Evolutionary conservation across 441 rosid species (phyloP), one percentile per base, ranked within the genome.

Genomic region (Cnidoscolus chayamansa): DNA sequence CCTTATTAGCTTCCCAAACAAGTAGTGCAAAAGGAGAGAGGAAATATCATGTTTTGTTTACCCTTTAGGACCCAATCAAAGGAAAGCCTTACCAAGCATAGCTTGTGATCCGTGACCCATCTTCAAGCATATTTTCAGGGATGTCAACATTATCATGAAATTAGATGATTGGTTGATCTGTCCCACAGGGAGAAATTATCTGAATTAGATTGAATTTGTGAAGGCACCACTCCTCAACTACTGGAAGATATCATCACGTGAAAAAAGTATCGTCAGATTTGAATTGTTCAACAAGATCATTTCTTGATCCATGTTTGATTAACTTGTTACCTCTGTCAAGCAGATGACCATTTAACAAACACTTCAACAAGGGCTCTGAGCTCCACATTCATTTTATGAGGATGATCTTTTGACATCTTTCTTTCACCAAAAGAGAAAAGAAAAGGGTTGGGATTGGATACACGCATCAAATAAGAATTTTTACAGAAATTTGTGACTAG

Each of bases 271-370:
- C 49, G 20, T 20, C 35, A 49, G 16, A 71, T 71, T 49, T 58
- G 71, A 59, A 64, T 66, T 49, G 58, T 65, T 47, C 64, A 70
- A 60, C 57, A 48, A 48, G n/a, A 31, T 61, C 49, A n/a, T 48
- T 31, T 60, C 32, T 60, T 35, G 40, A 4, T 48, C 30, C 16
- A 45, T 70, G 32, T 40, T 31, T 25, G 7, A 12, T 17, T 55
- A 25, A 25, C 25, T 25, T 25, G 25, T 25, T 25, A 32, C 20
- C 54, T 45, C 30, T 25, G 20, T 4, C 20, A 48, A 59, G 45
- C 73, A 59, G 3, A 32, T 7, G 17, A 15, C n/a, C 49, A 10
- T 40, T 17, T 35, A 11, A 13, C n/a, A 54, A 35, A 47, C 40
- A 12, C 45, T 35, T 35, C 35, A 49, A 54, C 35, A 6, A 35